Conservation (phyloP, 257 asterid genomes). For the Solanum habrochaites region DNA sequence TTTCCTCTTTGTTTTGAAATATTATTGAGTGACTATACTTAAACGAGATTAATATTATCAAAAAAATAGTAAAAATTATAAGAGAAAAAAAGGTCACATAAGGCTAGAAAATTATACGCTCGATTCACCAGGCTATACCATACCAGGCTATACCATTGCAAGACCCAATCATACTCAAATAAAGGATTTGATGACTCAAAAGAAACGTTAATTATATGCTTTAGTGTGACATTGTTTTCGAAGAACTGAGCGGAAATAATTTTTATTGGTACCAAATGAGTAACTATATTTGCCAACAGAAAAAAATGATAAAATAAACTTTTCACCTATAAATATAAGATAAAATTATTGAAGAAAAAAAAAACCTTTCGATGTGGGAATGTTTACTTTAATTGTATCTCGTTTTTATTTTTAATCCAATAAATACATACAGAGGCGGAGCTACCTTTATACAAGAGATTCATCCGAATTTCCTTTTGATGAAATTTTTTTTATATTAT, state of each 20-base stretch:
- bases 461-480: rapidly evolving
- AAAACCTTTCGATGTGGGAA: neutral
- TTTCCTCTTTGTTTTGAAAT: neutral
- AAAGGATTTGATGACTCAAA: no score
- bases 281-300: neutral
- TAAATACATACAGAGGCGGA: no score
- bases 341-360: no score
- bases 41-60: neutral
- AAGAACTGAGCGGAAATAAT: neutral
- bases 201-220: no score
- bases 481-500: no score
- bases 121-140: neutral
- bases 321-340: neutral
- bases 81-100: no score
- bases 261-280: neutral
- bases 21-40: neutral
- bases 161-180: no score
- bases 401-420: no score
- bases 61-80: no score
- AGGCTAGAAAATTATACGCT: neutral
- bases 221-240: no score
- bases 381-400: neutral
- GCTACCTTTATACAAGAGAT: no score
- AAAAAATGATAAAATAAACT: no score
- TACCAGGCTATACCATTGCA: neutral